Percentiles rank a stretch among this genome's conserved stretches.
These are phyloP conservation scores for Drechslerella stenobrocha DNA, from an alignment of 2,329 filamentous ascomycete genomes.

Conservation along the genomic window DNA sequence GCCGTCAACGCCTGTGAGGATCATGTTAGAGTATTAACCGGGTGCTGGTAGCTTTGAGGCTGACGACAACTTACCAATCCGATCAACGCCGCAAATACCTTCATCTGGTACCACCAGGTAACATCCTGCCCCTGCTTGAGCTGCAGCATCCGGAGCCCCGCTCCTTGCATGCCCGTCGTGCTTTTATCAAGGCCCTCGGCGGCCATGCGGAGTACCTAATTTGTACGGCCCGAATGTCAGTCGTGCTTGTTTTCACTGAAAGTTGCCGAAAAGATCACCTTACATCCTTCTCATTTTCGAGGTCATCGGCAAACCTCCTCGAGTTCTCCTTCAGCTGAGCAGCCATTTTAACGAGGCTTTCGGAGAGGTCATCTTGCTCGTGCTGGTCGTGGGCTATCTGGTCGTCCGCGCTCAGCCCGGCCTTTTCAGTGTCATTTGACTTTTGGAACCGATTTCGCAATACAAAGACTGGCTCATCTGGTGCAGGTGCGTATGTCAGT, in stretches of 20 bases:
- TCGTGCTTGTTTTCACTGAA: background rate
- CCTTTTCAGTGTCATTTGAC: slow-evolving; percentile 19
- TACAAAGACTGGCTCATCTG: slow-evolving; percentile 33
- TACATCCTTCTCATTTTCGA: slow-evolving; percentile 73
- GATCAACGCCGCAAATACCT: slow-evolving; percentile 45
- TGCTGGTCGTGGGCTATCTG: slow-evolving; percentile 64
- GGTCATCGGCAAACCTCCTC: slow-evolving; percentile 68
- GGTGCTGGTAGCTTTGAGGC: background rate
- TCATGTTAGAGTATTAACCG: background rate
- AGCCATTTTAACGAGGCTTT: slow-evolving; percentile 79
- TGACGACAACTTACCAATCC: slow-evolving; percentile 28
- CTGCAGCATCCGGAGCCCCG: slow-evolving; percentile 41
- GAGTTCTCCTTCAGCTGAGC: slow-evolving; percentile 75
- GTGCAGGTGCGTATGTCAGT: slow-evolving; percentile 10
- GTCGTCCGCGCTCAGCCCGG: slow-evolving; percentile 24
- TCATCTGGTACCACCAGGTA: slow-evolving; percentile 47
- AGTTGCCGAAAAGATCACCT: background rate
- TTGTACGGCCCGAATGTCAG: background rate
- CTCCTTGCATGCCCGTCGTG: slow-evolving; percentile 31
- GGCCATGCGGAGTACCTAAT: slow-evolving; percentile 25
- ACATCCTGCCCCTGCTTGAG: slow-evolving; percentile 43
- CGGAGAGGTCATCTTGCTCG: slow-evolving; percentile 81
- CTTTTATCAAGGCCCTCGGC: slow-evolving; percentile 41
- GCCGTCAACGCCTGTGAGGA: slow-evolving; percentile 31
- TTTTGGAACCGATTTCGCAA: slow-evolving; percentile 40